Evolutionary conservation across 768 basidiomycete species (phyloP), one percentile per base, ranked within the genome.

Genomic region (Tremella yokohamensis): DNA sequence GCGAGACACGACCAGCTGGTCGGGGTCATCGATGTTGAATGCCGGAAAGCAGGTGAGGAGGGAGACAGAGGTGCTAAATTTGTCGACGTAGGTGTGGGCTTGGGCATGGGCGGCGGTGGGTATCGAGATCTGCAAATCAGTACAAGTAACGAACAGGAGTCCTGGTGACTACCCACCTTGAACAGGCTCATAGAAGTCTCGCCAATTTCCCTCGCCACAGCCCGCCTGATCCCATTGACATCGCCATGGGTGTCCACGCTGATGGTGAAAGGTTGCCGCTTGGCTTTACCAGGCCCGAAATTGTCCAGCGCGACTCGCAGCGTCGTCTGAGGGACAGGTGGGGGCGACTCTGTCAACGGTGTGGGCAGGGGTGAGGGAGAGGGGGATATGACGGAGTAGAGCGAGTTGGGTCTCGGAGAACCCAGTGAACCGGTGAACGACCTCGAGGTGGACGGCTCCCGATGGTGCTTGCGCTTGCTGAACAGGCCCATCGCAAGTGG

Each of bases 11-110:
- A 37, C 48, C 40, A 72, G 49, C 51, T 76, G 72, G 1, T 34
- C n/a, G 0, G 70, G 61, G 45, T 76, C 74, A 38, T 69, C 64
- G 15, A 76, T 48, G 39, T 66, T 69, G 56, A 59, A 73, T 2
- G 70, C 56, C 3, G 74, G 69, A 57, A 76, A 76, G 16, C 64
- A 49, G 37, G 65, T 57, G 48, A 74, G 47, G 12, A 76, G 67
- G 50, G 72, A 52, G 24, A 69, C 66, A 3, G 62, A 56, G 8
- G 51, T 39, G 12, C 54, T 49, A 49, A 67, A 73, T 48, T 63
- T 56, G 34, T 58, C 45, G 16, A 56, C 57, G 39, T 73, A 76
- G 12, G 60, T 52, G 34, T 48, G 52, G n/a, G 74, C 61, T 45
- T 73, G 70, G n/a, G 58, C 20, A 22, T 64, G 61, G 8, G 74